Conservation (phyloP, 2,329 filamentous ascomycete species). For the Xylaria polymorpha region DNA sequence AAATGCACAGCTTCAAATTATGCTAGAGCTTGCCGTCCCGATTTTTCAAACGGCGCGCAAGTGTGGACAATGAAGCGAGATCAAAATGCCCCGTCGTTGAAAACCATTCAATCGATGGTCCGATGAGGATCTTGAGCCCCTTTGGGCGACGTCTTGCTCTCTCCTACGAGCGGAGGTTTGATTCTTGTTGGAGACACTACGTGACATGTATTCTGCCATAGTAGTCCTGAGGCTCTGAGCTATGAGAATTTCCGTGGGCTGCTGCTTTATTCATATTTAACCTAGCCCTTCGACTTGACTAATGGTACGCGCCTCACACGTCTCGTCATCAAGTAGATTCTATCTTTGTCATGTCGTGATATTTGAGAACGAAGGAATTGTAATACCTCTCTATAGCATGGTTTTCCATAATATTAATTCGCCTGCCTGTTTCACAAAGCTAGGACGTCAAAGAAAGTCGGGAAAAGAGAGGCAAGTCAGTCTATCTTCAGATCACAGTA, state of each 20-base stretch:
- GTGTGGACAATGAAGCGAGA: conserved; percentile 79
- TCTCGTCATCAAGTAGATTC: background rate
- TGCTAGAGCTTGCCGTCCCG: conserved; percentile 75
- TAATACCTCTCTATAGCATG: background rate
- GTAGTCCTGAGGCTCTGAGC: background rate
- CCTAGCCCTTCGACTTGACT: background rate
- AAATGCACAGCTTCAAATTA: conserved; percentile 64
- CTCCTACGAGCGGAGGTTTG: conserved; percentile 45
- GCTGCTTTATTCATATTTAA: background rate
- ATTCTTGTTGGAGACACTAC: conserved; percentile 49
- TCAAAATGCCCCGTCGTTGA: conserved; percentile 52
- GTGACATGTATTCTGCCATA: background rate
- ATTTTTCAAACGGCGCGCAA: conserved; percentile 66
- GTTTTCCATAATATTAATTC: background rate
- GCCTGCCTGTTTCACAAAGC: background rate
- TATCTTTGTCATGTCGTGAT: background rate
- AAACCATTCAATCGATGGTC: conserved; percentile 39
- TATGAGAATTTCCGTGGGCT: background rate
- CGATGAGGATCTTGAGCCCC: conserved; percentile 39
- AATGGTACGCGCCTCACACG: background rate
- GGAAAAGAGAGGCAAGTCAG: background rate
- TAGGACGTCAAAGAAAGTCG: background rate
- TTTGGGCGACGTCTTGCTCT: conserved; percentile 36
- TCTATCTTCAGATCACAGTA: background rate
- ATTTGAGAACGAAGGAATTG: background rate